These are phyloP conservation scores for Talaromyces stipitatus DNA, from an alignment of 495 filamentous ascomycete genomes.

Conservation along the genomic window DNA sequence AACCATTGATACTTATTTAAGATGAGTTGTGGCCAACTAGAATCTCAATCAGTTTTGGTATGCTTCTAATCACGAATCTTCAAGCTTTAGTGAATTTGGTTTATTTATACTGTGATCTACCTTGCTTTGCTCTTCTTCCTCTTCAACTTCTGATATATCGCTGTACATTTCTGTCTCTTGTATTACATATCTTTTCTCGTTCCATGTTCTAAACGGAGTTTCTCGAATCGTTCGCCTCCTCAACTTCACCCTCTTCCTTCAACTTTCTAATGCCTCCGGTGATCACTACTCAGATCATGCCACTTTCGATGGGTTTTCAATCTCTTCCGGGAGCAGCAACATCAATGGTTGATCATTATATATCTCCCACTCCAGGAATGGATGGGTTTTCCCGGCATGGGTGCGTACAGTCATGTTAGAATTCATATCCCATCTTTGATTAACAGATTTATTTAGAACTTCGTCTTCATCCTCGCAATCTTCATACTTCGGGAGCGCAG, in stretches of 20 bases:
- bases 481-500: slow-evolving; percentile 24
- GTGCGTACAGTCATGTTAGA: slow-evolving; percentile 20
- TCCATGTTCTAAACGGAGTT: neutral
- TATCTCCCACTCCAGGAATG: slow-evolving; percentile 25
- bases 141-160: neutral
- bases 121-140: neutral
- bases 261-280: slow-evolving; percentile 26
- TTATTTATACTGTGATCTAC: neutral
- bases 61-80: neutral
- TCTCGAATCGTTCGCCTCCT: neutral
- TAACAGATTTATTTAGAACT: slow-evolving; percentile 1
- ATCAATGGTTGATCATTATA: slow-evolving; percentile 23
- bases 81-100: neutral
- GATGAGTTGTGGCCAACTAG: neutral
- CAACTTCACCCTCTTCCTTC: neutral
- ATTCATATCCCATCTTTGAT: slow-evolving; percentile 8
- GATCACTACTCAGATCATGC: slow-evolving; percentile 22
- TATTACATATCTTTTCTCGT: neutral
- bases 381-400: slow-evolving; percentile 35
- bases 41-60: neutral
- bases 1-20: neutral
- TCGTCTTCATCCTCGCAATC: slow-evolving; percentile 24
- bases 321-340: slow-evolving; percentile 26
- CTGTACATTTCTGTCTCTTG: neutral
- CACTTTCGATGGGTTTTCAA: slow-evolving; percentile 25